These are phyloP conservation scores for Avena sativa DNA, from an alignment of 176 grass and related monocot species.

Conservation along the genomic window DNA sequence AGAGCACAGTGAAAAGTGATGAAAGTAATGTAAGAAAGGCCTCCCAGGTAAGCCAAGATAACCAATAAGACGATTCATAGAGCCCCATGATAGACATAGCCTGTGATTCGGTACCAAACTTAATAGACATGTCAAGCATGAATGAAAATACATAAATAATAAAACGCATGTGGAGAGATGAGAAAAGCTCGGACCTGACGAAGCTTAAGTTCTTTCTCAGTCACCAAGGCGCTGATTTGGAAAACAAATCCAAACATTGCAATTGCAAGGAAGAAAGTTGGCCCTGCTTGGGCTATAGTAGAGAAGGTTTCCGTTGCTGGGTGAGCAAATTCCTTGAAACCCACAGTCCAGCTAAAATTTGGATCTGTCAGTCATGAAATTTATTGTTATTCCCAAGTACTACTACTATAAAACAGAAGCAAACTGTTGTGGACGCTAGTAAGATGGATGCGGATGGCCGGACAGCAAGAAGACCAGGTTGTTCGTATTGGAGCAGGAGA, in stretches of 20 bases:
- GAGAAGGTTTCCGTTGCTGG: slow-evolving; percentile 94
- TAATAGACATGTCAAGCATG: slow-evolving; percentile 17
- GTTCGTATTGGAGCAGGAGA: no score
- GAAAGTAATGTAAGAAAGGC: slow-evolving; percentile 77
- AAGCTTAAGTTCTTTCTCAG: slow-evolving; percentile 95
- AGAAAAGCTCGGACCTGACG: slow-evolving; percentile 64
- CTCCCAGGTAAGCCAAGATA: slow-evolving; percentile 98
- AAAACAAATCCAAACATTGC: slow-evolving; percentile 99
- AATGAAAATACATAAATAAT: slow-evolving; percentile 30
- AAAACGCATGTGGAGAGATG: background rate
- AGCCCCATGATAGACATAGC: slow-evolving; percentile 98
- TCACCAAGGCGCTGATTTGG: slow-evolving; percentile 88
- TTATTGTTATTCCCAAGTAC: background rate
- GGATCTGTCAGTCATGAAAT: slow-evolving; percentile 64
- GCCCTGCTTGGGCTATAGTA: slow-evolving; percentile 76
- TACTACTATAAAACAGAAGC: slow-evolving; percentile 21
- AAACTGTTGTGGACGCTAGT: background rate
- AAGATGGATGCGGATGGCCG: no score
- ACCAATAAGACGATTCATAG: slow-evolving; percentile 93
- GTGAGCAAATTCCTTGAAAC: slow-evolving; percentile 96
- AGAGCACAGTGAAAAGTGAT: slow-evolving; percentile 88
- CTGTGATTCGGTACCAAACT: slow-evolving; percentile 53
- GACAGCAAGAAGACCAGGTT: no score
- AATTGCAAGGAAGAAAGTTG: slow-evolving; percentile 95
- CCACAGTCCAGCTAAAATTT: slow-evolving; percentile 86